A percentile compares a stretch with the other conserved stretches of the same genome.
phyloP scores from a whole-genome alignment of 1,139 yeast species.

The Lodderomyces oxycetoniae region DNA sequence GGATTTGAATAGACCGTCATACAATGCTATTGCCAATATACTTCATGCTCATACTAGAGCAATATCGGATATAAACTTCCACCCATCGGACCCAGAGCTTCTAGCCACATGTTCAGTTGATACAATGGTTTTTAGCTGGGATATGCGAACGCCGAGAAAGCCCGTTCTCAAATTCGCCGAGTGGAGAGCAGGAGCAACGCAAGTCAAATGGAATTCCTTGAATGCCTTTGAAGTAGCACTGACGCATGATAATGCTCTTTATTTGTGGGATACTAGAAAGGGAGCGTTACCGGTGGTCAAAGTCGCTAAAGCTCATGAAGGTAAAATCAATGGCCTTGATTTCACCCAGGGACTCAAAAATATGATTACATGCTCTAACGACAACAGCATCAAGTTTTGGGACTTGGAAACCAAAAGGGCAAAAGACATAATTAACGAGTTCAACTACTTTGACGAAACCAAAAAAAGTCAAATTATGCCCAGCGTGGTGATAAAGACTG shows the following conservation, averaged over 20 bases:
- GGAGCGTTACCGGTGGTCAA: conserved; percentile 72
- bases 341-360: conserved; percentile 60
- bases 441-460: conserved; percentile 23
- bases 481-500: conserved; percentile 58
- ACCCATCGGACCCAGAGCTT: conserved; percentile 81
- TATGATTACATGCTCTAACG: conserved; percentile 80
- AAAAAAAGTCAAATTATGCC: conserved; percentile 29
- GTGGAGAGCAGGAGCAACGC: conserved; percentile 93
- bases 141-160: conserved; percentile 67
- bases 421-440: conserved; percentile 15
- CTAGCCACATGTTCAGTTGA: conserved; percentile 93
- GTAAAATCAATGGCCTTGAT: conserved; percentile 86
- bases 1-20: conserved; percentile 77
- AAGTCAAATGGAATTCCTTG: conserved; percentile 85
- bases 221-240: conserved; percentile 78
- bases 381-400: conserved; percentile 86
- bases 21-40: conserved; percentile 77
- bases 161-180: conserved; percentile 83
- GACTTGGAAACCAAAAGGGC: conserved; percentile 42
- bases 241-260: conserved; percentile 74
- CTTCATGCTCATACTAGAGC: conserved; percentile 90
- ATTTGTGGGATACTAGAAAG: conserved; percentile 83
- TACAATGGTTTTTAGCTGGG: conserved; percentile 86
- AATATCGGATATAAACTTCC: conserved; percentile 91
- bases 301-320: conserved; percentile 62